phyloP scores from a whole-genome alignment of 352 stramenopile genomes.

The Globisporangium heterothallicum region DNA sequence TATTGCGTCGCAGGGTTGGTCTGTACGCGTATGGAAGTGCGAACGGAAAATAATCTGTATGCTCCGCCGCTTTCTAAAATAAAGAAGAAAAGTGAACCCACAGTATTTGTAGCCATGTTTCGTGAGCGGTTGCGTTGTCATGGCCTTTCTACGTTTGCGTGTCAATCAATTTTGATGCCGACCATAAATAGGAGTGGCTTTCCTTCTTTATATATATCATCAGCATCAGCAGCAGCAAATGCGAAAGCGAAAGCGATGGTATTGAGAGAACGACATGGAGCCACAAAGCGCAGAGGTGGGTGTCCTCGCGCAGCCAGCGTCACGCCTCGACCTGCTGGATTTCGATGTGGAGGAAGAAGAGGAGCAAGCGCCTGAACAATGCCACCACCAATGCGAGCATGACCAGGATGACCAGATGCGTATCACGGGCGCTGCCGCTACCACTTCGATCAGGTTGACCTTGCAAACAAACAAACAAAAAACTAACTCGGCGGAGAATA shows the following conservation, averaged over 20 bases:
- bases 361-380: neutral
- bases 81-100: neutral
- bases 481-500: too few species aligned
- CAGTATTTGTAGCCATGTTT: slow-evolving; percentile 3
- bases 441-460: slow-evolving; percentile 16
- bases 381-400: neutral
- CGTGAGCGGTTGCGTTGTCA: neutral
- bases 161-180: neutral
- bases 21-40: too few species aligned
- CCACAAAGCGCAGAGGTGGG: too few species aligned
- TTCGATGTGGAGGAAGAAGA: neutral
- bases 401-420: slow-evolving; percentile 17
- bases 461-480: neutral
- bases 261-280: too few species aligned
- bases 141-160: slow-evolving; percentile 6
- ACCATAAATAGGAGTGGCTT: neutral
- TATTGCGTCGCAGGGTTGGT: too few species aligned
- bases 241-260: too few species aligned
- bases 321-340: neutral
- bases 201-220: too few species aligned
- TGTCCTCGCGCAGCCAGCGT: neutral
- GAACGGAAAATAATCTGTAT: too few species aligned
- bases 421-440: slow-evolving; percentile 22
- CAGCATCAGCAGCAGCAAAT: neutral
- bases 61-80: neutral